Base-by-base conservation (phyloP, 2,329 filamentous ascomycete species). In the Talaromyces sp. region DNA sequence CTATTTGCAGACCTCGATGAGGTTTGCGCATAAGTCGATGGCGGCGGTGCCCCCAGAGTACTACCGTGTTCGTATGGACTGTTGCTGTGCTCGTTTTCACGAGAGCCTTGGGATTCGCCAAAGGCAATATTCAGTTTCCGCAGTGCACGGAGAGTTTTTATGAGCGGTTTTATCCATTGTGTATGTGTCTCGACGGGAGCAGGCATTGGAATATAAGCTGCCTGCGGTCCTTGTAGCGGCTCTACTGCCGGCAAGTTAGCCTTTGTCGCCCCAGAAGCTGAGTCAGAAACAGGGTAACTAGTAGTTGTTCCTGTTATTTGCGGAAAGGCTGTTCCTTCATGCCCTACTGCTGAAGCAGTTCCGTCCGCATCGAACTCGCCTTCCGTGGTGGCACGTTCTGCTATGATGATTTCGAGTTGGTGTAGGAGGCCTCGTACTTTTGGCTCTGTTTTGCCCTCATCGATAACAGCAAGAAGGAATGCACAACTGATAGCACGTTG, bases 401-500 rank as follows among this genome's bases (percentile, higher is more conserved):
- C 71, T 50, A 81, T 78, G 54, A 79, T 77, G n/a, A 65, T 60
- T 63, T 80, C 77, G 1, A 81, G 70, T 38, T 75, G 70, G 38
- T 71, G 73, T 7, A 81, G 66, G 3, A 80, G 69, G 11, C 64
- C 68, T 66, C 73, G 74, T 19, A 79, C 73, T 8, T 71, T 71
- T 1, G 74, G 64, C 27, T 79, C 73, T 3, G 70, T 70, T 62
- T 77, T 77, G 19, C 75, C 73, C 61, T 81, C 78, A 14, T 77
- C 76, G 6, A 78, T 70, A 8, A 79, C 77, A 1, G 77, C 78
- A 19, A 81, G 71, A 2, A 80, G 68, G 64, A 81, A 80, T 17
- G 78, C 77, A 6, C 75, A 78, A 55, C 78, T 80, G 59, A 81
- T 78, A 32, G 78, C 75, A 26, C 78, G 75, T 62, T 80, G 78